phyloP scores from a whole-genome alignment of 2,329 filamentous ascomycete genomes.

The Calcarisporium arbuscula region DNA sequence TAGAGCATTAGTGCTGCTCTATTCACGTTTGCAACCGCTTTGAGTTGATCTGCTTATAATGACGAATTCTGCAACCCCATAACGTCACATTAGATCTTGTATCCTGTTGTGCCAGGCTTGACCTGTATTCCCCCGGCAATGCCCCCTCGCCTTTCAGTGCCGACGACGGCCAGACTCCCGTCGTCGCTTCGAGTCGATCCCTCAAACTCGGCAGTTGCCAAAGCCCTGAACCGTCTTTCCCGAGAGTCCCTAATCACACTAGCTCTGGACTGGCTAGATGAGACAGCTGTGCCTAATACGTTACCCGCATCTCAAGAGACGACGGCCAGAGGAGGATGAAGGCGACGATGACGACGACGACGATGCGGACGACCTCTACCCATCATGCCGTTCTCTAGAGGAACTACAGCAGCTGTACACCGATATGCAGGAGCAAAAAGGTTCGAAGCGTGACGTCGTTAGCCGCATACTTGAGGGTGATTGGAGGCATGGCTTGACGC shows the following conservation, averaged over 20 bases:
- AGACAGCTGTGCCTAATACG: slow-evolving; percentile 54
- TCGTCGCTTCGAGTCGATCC: slow-evolving; percentile 63
- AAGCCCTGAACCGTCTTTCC: slow-evolving; percentile 63
- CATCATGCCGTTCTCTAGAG: slow-evolving; percentile 56
- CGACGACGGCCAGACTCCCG: slow-evolving; percentile 65
- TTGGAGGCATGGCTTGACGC: slow-evolving; percentile 57
- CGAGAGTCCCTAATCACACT: slow-evolving; percentile 66
- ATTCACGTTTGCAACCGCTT: too few species aligned
- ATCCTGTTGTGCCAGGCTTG: too few species aligned
- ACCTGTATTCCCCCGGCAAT: too few species aligned
- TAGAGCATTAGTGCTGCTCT: too few species aligned
- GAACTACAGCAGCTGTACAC: slow-evolving; percentile 62
- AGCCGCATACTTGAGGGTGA: slow-evolving; percentile 62
- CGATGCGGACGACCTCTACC: slow-evolving; percentile 61
- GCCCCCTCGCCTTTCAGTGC: slow-evolving; percentile 58
- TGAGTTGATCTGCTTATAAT: too few species aligned
- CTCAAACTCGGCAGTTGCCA: slow-evolving; percentile 56
- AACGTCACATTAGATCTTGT: too few species aligned
- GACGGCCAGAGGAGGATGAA: slow-evolving; percentile 11
- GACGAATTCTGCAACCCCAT: too few species aligned
- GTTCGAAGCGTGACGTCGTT: slow-evolving; percentile 56
- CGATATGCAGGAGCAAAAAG: slow-evolving; percentile 52
- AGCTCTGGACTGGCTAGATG: slow-evolving; percentile 70
- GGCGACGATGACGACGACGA: slow-evolving; percentile 48
- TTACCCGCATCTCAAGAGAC: slow-evolving; percentile 24